Evolutionary conservation across 2,329 filamentous ascomycete species (phyloP), one percentile per base, ranked within the genome.

Genomic region (Nemania serpens): DNA sequence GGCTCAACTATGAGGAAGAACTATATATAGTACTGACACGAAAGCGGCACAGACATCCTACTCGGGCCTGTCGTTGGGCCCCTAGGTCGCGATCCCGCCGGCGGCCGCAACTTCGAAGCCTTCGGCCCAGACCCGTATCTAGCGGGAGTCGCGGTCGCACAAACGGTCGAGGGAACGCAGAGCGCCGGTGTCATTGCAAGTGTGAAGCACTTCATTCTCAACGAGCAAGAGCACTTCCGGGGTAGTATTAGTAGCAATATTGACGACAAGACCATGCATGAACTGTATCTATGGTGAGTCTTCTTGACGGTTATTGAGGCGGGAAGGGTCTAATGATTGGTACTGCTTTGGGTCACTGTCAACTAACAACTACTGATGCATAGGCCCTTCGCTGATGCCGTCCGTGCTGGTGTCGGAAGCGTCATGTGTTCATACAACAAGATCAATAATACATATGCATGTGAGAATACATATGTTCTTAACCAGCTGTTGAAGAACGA

Each of bases 401-500:
- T 91, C 55, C 81, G 81, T 50, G 88, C 88, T 5, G 88, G 88
- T 4, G 87, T 89, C 5, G 83, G 83, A 3, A 76, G 83, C 13
- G 75, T 86, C 62, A 88, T 88, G 86, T 86, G 85, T 72, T 86
- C 86, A 0, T 91, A 91, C 78, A 88, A 91, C 68, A 88, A 89
- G 70, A 75, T 92, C 75, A 95, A 95, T 77, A 91, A 90, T 74
- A 91, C 86, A 5, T 92, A 91, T 67, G 84, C 78, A 15, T 94
- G 91, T 75, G 89, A 93, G 71, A 94, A 94, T 78, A 89, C 88
- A 34, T 87, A 89, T 69, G 76, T 90, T 12, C 77, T 91, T 64
- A 94, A 94, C 72, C 85, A 87, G 52, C 77, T 94, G 3, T 79
- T 95, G 68, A 94, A 94, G 77, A 84, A 84, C 29, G 90, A 94